Percentiles rank a stretch among this genome's conserved stretches.
Evolutionary conservation across 768 basidiomycete species (phyloP).

Genomic region (Panellus pusillus): DNA sequence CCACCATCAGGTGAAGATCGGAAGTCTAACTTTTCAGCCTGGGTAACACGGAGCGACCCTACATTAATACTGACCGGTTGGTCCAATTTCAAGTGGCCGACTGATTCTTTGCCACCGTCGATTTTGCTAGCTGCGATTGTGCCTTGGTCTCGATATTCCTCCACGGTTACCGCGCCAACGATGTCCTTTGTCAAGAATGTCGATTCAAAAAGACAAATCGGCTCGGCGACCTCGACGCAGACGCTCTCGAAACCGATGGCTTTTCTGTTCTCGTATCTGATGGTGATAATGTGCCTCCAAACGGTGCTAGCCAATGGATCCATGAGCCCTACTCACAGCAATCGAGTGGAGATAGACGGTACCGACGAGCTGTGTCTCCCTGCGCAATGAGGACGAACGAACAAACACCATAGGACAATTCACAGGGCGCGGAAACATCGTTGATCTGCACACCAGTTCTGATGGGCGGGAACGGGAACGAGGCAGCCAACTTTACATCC

Average conservation of each 20-base stretch:
- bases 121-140: background rate
- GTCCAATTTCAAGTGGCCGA: background rate
- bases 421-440: conserved; percentile 1
- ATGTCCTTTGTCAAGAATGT: conserved; percentile 9
- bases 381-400: background rate
- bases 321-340: background rate
- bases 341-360: background rate
- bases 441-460: background rate
- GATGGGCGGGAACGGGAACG: conserved; percentile 1
- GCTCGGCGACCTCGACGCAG: background rate
- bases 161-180: conserved; percentile 1
- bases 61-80: background rate
- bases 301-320: background rate
- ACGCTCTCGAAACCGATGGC: background rate
- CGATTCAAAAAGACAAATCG: background rate
- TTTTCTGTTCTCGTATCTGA: conserved; percentile 6
- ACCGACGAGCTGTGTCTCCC: background rate
- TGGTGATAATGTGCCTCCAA: conserved; percentile 6
- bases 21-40: background rate
- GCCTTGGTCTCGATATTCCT: background rate
- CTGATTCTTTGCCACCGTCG: background rate
- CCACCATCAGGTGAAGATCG: background rate
- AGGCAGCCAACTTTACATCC: background rate
- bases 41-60: background rate
- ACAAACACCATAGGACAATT: background rate